Base-by-base conservation (phyloP, 2,329 filamentous ascomycete species). In the Escovopsis sp. region DNA sequence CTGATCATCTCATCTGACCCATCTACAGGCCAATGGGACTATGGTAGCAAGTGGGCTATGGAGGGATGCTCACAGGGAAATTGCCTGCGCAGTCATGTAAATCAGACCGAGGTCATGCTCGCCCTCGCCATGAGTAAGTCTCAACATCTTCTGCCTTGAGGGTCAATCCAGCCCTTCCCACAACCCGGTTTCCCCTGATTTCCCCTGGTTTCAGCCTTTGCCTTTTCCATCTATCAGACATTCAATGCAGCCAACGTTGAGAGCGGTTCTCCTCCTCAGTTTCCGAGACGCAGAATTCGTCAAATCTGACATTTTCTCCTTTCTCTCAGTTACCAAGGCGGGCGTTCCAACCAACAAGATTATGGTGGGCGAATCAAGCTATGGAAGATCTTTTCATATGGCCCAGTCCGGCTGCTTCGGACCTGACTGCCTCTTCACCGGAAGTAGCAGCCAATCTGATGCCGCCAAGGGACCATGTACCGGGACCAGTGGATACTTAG, bases 11-110 rank as follows among this genome's bases (percentile, higher is more conserved):
- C 20, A 20, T 20, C 9, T 32, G 31, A 39, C n/a, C 9, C 5
- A 12, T 27, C 9, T 5, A 12, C 15, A 40, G 41, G 59, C 5
- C 41, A 43, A 13, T 43, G 35, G 44, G 35, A 43, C 29, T 14
- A 27, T n/a, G 44, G 44, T 7, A 66, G 63, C 43, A 35, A 42
- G 11, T 51, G 43, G 37, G 42, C 54, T 0, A 46, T 44, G 4
- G 38, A 43, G 3, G 53, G 51, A 4, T 61, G 58, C 37, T 41
- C 37, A 1, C 40, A 39, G 0, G 61, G 61, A 7, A 59, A 57
- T 35, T 63, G 59, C 41, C 51, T 65, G 0, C 52, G 58, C 3
- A 52, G 46, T 12, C 52, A 62, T 31, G 50, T 64, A 41, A 65
- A 64, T 43, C 16, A 55, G 14, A 64, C 53, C 1, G 60, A 66